phyloP scores from a whole-genome alignment of 345 rosid species.

The Eucalyptus erythrocorys region DNA sequence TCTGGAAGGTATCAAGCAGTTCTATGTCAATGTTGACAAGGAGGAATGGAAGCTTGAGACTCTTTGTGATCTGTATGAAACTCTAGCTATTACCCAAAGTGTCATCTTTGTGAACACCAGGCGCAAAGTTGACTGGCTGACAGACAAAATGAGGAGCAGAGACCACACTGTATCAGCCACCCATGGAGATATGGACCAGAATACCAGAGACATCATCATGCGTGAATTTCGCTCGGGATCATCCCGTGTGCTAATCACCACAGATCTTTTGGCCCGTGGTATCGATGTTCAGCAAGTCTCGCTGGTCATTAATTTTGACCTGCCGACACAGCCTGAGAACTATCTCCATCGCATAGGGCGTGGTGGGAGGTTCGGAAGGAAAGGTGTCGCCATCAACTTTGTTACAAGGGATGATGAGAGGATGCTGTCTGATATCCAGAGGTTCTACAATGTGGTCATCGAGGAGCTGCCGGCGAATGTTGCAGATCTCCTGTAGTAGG shows the following conservation, averaged over 20 bases:
- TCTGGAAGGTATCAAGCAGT: conserved; percentile 73
- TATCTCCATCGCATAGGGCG: conserved; percentile 68
- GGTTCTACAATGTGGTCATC: conserved; percentile 41
- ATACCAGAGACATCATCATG: conserved; percentile 69
- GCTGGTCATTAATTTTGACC: conserved; percentile 56
- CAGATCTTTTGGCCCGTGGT: conserved; percentile 70
- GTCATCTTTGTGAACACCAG: conserved; percentile 69
- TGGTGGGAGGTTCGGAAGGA: conserved; percentile 75
- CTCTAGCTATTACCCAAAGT: conserved; percentile 60
- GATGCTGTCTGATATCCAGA: conserved; percentile 56
- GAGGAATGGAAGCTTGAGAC: conserved; percentile 82
- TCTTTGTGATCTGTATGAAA: conserved; percentile 69
- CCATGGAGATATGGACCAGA: conserved; percentile 77
- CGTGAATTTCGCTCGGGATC: conserved; percentile 73
- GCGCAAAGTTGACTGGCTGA: conserved; percentile 74
- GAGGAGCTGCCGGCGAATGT: conserved; percentile 54
- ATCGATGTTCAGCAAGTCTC: conserved; percentile 75
- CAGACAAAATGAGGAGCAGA: conserved; percentile 57
- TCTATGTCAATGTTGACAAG: conserved; percentile 56
- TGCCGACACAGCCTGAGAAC: conserved; percentile 69
- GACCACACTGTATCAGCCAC: conserved; percentile 75
- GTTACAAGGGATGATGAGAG: conserved; percentile 45
- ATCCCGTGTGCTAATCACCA: conserved; percentile 61
- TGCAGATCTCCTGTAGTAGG: conserved; percentile 40
- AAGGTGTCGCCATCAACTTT: conserved; percentile 64